Evolutionary conservation across 441 rosid genomes (phyloP), one percentile per base, ranked within the genome.

Genomic region (Aquilaria agallochum): DNA sequence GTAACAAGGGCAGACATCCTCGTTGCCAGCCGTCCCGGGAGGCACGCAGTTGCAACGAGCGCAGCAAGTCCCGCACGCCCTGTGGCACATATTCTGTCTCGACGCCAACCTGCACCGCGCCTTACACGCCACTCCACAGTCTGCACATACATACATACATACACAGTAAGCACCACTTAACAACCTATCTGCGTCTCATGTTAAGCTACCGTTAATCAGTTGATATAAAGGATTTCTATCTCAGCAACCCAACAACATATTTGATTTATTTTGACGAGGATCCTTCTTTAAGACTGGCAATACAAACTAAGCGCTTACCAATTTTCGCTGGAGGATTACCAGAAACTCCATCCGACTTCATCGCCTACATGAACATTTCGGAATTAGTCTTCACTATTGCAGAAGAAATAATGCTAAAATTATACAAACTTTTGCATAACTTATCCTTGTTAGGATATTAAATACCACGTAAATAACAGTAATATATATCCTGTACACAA

Each of bases 11-110:
- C 96, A 87, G 5, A 59, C 66, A 1, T 87, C 77, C 8, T 78
- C 68, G 74, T 89, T 81, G n/a, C 94, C 94, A 45, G 79, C 64
- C 5, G 90, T 89, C 0, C 96, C 96, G 0, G 87, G 87, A 0
- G 94, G 96, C 2, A 87, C 90, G 58, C 96, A 87, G 71, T 76
- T 63, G 74, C 96, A 89, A 2, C 90, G 82, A 0, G 68, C 52
- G 58, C 94, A 85, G 59, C 92, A 87, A 2, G 71, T 89, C 58
- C 83, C 83, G 45, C 96, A 89, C 0, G 94, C 90, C 59, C 92
- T 83, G 57, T 77, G 66, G 65, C 92, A 89, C 2, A 87, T 74
- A 13, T 64, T 66, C 2, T 72, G 73, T 74, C 92, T 76, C 0
- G 87, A 81, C 4, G 92, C 67, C 45, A 83, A 74, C 59, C 65